Percentiles rank a stretch among this genome's conserved stretches.
Evolutionary conservation across 2,329 filamentous ascomycete species (phyloP).

Genomic region (Aspergillus tanneri): DNA sequence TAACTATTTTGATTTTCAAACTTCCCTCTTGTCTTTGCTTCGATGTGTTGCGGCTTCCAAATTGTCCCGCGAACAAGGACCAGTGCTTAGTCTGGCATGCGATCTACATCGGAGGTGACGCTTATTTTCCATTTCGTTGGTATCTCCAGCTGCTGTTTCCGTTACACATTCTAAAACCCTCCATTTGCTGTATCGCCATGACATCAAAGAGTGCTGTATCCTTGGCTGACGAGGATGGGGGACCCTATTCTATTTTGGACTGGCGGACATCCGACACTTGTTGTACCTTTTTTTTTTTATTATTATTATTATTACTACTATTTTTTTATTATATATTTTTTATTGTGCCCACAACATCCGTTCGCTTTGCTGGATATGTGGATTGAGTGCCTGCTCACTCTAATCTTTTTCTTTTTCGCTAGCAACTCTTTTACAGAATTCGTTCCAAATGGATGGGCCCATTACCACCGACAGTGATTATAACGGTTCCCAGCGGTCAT

Average conservation of each 20-base stretch:
- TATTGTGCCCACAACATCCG: not conserved
- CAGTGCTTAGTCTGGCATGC: constrained; percentile 16
- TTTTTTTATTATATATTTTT: constrained; percentile 8
- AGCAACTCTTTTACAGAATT: constrained; percentile 38
- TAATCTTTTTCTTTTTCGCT: constrained; percentile 24
- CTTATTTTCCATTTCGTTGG: constrained; percentile 15
- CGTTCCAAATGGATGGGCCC: constrained; percentile 40
- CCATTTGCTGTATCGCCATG: constrained; percentile 16
- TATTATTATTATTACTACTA: constrained; percentile 1
- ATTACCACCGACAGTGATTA: constrained; percentile 43
- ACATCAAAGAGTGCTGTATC: constrained; percentile 19
- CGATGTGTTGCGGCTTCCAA: not conserved
- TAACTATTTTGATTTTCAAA: not conserved
- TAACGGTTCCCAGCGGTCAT: constrained; percentile 35
- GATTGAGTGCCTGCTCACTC: constrained; percentile 20
- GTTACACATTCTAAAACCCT: constrained; percentile 20
- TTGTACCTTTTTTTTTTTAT: constrained; percentile 10
- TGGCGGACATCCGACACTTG: constrained; percentile 13
- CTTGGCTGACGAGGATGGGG: constrained; percentile 22
- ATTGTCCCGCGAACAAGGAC: constrained; percentile 1
- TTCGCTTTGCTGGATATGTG: constrained; percentile 10
- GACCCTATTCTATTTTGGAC: constrained; percentile 26
- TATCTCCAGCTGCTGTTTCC: constrained; percentile 15
- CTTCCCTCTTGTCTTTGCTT: not conserved
- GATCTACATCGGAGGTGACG: constrained; percentile 22